Base-by-base conservation (phyloP, 2,329 filamentous ascomycete species). In the Pezicula radicicola region DNA sequence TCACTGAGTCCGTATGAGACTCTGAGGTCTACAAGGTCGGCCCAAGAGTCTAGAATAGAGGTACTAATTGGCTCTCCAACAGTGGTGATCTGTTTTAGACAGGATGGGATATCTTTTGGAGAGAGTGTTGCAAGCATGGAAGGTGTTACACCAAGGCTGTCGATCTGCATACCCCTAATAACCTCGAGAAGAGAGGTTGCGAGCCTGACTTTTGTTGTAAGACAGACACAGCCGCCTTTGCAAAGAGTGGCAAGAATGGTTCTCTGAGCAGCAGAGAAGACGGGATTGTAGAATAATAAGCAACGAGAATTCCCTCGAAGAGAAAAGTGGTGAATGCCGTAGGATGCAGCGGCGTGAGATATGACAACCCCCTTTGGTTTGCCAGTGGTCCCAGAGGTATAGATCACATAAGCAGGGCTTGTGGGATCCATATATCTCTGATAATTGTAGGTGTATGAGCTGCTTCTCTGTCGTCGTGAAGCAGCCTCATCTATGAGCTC, bases 241-340 rank as follows among this genome's bases (percentile, higher is more conserved):
- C 36, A 39, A 15, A 39, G 6, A 68, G 75, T 9, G 63, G 78
- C 37, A 39, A 76, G 73, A 0, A 77, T 74, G 1, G 72, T 75
- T n/a, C 73, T 65, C 2, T 64, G 65, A 4, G 73, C 74, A 52
- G 68, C 66, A 27, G 76, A 74, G 2, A 71, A 68, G 9, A 64
- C 72, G 15, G 76, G 78, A 54, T 73, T 69, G 2, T 66, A 39
- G 36, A 39, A 39, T 5, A 39, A 18, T n/a, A 39, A 18, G 64
- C 79, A 79, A 15, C 71, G 72, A 48, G 87, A 68, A 42, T 81
- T 75, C 0, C 71, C 73, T 3, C 70, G 72, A 49, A 89, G 84
- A 6, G 77, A 70, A 16, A 70, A 62, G 1, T n/a, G 30, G 40
- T 21, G 36, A 41, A 54, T 46, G 27, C 49, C 48, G 21, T 53